Conservation (phyloP, 768 basidiomycete genomes). For the Tulasnella sp. region DNA sequence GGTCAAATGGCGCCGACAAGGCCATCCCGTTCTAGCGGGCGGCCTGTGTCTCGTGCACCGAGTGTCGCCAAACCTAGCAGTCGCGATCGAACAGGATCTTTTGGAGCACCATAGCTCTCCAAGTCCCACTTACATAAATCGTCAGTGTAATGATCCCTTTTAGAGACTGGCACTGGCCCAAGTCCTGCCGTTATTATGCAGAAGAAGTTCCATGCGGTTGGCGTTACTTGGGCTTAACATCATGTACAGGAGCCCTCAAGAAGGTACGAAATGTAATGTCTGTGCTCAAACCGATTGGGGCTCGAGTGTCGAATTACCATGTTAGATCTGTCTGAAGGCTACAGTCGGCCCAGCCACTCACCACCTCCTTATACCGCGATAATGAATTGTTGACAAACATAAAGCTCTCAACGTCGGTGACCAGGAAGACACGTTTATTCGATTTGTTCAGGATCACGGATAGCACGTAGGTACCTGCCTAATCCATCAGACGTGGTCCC, state of each 20-base stretch:
- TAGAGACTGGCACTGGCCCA: not conserved
- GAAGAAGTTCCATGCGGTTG: not conserved
- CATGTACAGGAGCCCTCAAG: not conserved
- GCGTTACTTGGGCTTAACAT: not conserved
- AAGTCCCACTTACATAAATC: not conserved
- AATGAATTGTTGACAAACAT: not conserved
- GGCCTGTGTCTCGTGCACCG: not conserved
- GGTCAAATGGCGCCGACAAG: not conserved
- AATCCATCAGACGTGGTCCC: not conserved
- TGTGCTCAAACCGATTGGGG: not conserved
- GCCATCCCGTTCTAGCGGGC: not conserved
- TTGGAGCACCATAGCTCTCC: not conserved
- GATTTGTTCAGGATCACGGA: not conserved
- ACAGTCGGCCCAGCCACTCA: not conserved
- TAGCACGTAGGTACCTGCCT: not conserved
- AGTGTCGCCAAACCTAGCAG: not conserved
- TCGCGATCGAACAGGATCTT: too few species aligned
- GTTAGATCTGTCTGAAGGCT: not conserved
- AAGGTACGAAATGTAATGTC: not conserved
- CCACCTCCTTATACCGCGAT: not conserved
- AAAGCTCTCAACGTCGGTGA: not conserved
- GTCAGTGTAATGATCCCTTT: not conserved
- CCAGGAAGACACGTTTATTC: not conserved
- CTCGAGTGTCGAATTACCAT: not conserved
- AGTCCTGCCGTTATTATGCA: not conserved